phyloP scores from a whole-genome alignment of 2,329 filamentous ascomycete genomes.

The Fusarium sp. region DNA sequence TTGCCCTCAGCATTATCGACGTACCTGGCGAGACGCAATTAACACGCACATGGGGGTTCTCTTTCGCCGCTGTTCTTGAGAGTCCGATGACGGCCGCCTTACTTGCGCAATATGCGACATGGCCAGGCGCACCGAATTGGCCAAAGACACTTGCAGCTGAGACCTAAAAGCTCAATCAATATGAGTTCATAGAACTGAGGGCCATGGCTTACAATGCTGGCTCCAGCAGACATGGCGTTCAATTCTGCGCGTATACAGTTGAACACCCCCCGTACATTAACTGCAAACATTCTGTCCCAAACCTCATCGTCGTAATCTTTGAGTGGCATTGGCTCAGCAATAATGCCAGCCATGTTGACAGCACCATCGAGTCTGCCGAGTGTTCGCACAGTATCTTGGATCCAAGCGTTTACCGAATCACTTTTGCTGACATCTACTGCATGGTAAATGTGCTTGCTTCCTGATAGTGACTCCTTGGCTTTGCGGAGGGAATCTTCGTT shows the following conservation, averaged over 20 bases:
- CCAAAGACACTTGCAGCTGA: constrained; percentile 51
- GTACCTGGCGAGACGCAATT: constrained; percentile 37
- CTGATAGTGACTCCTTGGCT: neutral
- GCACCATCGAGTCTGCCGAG: constrained; percentile 58
- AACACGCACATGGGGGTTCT: constrained; percentile 36
- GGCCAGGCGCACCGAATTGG: constrained; percentile 49
- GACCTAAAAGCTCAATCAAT: constrained; percentile 14
- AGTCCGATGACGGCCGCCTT: constrained; percentile 52
- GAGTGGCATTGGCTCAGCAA: constrained; percentile 28
- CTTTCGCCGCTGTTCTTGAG: constrained; percentile 49
- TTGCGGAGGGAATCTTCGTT: constrained; percentile 25
- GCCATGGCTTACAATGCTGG: constrained; percentile 37
- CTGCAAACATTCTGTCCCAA: constrained; percentile 58
- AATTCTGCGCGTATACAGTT: constrained; percentile 65
- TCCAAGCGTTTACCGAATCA: constrained; percentile 43
- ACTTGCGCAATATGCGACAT: constrained; percentile 50
- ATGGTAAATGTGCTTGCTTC: constrained; percentile 5
- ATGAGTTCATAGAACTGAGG: constrained; percentile 53
- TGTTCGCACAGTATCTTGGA: constrained; percentile 50
- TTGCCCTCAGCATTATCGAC: accelerated
- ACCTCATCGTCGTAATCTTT: constrained; percentile 56
- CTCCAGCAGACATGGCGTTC: constrained; percentile 49
- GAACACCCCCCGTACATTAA: constrained; percentile 63
- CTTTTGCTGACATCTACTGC: constrained; percentile 33
- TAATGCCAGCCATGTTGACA: constrained; percentile 55